Evolutionary conservation across 2,329 filamentous ascomycete species (phyloP).

Genomic region (Beauveria varroae): DNA sequence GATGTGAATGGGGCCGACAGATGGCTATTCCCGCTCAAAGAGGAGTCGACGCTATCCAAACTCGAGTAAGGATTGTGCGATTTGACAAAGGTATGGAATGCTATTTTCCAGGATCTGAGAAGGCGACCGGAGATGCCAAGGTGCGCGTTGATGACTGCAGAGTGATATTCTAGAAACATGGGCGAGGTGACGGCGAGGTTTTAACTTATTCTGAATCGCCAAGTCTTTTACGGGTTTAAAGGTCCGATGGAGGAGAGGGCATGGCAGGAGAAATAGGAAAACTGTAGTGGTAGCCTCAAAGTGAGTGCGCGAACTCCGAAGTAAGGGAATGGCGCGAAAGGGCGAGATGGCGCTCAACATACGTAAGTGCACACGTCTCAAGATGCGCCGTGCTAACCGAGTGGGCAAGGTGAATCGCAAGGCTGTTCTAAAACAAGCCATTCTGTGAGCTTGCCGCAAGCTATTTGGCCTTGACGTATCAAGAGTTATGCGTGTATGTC

Average conservation of each 20-base stretch:
- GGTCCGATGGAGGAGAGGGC: not conserved
- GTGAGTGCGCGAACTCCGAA: not conserved
- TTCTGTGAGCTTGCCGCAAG: not conserved
- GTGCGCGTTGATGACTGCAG: constrained; percentile 4
- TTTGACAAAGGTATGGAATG: not conserved
- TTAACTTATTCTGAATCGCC: not conserved
- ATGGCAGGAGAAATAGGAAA: not conserved
- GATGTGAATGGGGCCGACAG: not conserved
- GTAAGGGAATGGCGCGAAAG: not conserved
- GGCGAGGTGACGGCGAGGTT: not conserved
- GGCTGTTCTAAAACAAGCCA: not conserved
- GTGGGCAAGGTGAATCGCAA: not conserved
- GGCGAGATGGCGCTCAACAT: not conserved
- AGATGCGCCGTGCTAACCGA: constrained; percentile 4
- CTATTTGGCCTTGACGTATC: not conserved
- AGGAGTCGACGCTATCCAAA: not conserved
- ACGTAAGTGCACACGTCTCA: constrained; percentile 2
- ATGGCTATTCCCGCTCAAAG: not conserved
- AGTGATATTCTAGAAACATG: not conserved
- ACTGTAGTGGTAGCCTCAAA: not conserved
- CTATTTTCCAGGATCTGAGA: not conserved
- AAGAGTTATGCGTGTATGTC: not conserved
- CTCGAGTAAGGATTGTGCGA: not conserved
- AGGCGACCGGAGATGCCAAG: not conserved
- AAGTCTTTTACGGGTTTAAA: not conserved